Base-by-base conservation (phyloP, 2,329 filamentous ascomycete species). In the Sporothrix luriei region DNA sequence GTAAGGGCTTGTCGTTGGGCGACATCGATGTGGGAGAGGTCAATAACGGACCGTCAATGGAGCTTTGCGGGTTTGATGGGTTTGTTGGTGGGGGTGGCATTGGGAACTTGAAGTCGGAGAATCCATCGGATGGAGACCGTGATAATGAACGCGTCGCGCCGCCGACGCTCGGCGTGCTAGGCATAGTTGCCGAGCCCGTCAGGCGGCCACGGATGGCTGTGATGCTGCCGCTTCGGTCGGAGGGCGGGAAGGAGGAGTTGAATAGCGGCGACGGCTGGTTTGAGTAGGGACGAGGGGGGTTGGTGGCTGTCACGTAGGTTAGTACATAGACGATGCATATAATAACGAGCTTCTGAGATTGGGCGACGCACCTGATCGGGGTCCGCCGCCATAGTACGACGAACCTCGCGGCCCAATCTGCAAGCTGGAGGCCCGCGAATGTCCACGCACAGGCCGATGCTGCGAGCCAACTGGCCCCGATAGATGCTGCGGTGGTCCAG, bases 371-470 rank as follows among this genome's bases (percentile, higher is more conserved):
- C 80, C 80, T 38, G 80, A 82, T 38, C 80, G 78, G 71, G 79
- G 82, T 65, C 79, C 82, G 74, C 79, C 82, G 74, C 77, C 85
- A 79, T 80, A 75, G 76, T 79, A 65, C 76, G 79, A 73, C 3
- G 68, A 10, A 76, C 76, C 72, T 72, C 83, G 83, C 61, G 88
- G 82, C 72, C 87, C 77, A 73, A 94, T 90, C 78, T 97, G 93
- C 71, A 97, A 80, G 81, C 93, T 97, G 29, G 92, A 88, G 49
- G 93, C 93, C 67, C 93, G 86, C 62, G 84, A 88, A 82, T 97
- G 93, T 4, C 89, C 87, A 74, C 88, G 87, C 21, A 76, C 77
- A 24, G 87, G 85, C 67, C 87, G 84, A 66, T 84, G 46, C 55
- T 67, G 52, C 5, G 66, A 21, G 26, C 29, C 33, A 7, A 19